Evolutionary conservation across 2,329 filamentous ascomycete species (phyloP).

Genomic region (Fusarium mundagurra): DNA sequence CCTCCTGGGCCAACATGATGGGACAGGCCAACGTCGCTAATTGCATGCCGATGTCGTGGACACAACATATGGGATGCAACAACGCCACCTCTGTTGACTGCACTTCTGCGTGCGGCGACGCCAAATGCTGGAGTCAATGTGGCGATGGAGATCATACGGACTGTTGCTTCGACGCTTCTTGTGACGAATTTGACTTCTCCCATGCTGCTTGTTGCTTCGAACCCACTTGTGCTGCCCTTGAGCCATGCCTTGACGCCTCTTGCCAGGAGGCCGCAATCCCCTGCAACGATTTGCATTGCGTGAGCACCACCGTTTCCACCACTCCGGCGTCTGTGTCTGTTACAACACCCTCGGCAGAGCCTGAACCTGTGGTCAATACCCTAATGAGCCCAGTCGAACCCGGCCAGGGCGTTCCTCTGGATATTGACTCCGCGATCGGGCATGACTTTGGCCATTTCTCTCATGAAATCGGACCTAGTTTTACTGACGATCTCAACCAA

Average conservation of each 20-base stretch:
- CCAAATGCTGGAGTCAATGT: constrained; percentile 48
- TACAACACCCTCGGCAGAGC: constrained; percentile 44
- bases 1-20: constrained; percentile 33
- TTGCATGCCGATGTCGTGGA: constrained; percentile 31
- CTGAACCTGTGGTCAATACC: constrained; percentile 34
- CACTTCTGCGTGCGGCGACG: constrained; percentile 47
- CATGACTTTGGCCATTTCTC: constrained; percentile 14
- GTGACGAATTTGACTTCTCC: constrained; percentile 40
- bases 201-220: constrained; percentile 43
- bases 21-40: constrained; percentile 14
- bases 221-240: constrained; percentile 46
- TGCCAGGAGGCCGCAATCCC: constrained; percentile 44
- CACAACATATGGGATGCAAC: constrained; percentile 38
- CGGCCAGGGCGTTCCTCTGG: constrained; percentile 12
- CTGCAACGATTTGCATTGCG: constrained; percentile 51
- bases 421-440: constrained; percentile 17
- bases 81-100: constrained; percentile 48
- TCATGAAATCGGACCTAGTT: constrained; percentile 14
- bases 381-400: constrained; percentile 28
- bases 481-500: constrained; percentile 13
- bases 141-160: constrained; percentile 46
- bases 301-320: constrained; percentile 40
- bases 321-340: constrained; percentile 43
- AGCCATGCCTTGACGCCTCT: constrained; percentile 51
- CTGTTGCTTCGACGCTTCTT: constrained; percentile 51